phyloP scores from a whole-genome alignment of 139 green algal genomes.

The Haematococcus sp. region DNA sequence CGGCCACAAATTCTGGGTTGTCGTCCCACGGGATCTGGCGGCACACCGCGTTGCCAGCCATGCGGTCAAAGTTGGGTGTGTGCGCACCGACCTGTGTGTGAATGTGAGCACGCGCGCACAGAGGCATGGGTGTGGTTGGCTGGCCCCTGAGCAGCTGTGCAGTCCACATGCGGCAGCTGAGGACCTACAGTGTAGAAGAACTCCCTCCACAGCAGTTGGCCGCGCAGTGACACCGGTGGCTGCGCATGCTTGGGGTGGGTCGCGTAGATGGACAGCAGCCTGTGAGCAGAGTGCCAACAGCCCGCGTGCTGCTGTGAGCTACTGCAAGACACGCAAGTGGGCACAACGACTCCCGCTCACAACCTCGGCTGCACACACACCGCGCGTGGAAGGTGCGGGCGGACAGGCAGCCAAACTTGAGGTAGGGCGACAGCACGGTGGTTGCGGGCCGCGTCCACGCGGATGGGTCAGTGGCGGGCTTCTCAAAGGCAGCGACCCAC shows the following conservation, averaged over 20 bases:
- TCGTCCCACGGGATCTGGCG: constrained; percentile 73
- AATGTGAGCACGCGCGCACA: too few relatives aligned
- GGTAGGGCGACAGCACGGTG: constrained; percentile 86
- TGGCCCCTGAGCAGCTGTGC: background rate
- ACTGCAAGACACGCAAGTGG: too few relatives aligned
- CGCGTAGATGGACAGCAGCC: constrained; percentile 36
- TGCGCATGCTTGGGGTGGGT: constrained; percentile 50
- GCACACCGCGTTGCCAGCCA: constrained; percentile 90
- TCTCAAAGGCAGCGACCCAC: constrained; percentile 84
- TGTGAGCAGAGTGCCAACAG: background rate
- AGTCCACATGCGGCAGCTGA: background rate
- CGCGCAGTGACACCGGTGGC: constrained; percentile 78
- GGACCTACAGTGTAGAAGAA: constrained; percentile 74
- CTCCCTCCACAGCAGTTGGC: constrained; percentile 85
- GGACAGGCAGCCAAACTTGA: constrained; percentile 73
- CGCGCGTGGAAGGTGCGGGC: constrained; percentile 30
- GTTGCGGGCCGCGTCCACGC: constrained; percentile 77
- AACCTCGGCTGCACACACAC: background rate
- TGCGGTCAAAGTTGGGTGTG: constrained; percentile 81
- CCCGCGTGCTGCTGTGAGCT: too few relatives aligned
- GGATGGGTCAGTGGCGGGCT: constrained; percentile 82
- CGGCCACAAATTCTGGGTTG: constrained; percentile 59
- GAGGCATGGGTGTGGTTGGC: background rate
- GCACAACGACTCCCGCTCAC: too few relatives aligned
- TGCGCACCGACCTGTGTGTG: constrained; percentile 41